phyloP scores from a whole-genome alignment of 2,329 filamentous ascomycete genomes.

The Macroventuria anomochaeta region DNA sequence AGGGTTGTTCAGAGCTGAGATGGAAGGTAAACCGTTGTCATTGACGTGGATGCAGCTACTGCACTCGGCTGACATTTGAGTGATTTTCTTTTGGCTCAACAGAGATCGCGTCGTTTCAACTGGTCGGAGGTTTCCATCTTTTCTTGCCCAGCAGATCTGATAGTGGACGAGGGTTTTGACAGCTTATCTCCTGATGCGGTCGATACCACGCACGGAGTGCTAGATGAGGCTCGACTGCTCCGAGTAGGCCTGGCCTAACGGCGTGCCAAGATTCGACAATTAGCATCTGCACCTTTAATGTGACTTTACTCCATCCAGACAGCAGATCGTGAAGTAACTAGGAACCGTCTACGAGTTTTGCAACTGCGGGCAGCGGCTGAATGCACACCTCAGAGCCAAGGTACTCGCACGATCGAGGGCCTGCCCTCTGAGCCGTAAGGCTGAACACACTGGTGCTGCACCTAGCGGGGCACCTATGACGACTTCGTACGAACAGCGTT shows the following conservation, averaged over 20 bases:
- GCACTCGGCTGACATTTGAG: not conserved
- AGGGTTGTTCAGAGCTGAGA: not conserved
- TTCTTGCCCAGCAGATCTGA: too few relatives aligned
- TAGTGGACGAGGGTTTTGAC: not conserved
- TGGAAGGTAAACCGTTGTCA: not conserved
- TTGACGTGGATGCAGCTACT: too few relatives aligned
- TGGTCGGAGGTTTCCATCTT: too few relatives aligned
- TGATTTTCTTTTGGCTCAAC: not conserved
- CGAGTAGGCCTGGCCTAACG: slow-evolving; percentile 1
- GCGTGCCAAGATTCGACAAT: not conserved
- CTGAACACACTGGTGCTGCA: too few relatives aligned
- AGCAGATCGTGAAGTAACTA: not conserved
- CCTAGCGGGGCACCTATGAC: too few relatives aligned
- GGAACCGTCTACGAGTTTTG: not conserved
- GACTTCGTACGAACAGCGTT: slow-evolving; percentile 1
- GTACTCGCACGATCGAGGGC: not conserved
- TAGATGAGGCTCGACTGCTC: not conserved
- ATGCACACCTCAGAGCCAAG: not conserved
- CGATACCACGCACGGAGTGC: not conserved
- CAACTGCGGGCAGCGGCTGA: not conserved
- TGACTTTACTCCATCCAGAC: not conserved
- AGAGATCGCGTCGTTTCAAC: too few relatives aligned
- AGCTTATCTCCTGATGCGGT: not conserved
- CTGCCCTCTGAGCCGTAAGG: not conserved
- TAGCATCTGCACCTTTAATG: not conserved